Evolutionary conservation across 768 basidiomycete species (phyloP), one percentile per base, ranked within the genome.

Genomic region (Suillus weaverae): DNA sequence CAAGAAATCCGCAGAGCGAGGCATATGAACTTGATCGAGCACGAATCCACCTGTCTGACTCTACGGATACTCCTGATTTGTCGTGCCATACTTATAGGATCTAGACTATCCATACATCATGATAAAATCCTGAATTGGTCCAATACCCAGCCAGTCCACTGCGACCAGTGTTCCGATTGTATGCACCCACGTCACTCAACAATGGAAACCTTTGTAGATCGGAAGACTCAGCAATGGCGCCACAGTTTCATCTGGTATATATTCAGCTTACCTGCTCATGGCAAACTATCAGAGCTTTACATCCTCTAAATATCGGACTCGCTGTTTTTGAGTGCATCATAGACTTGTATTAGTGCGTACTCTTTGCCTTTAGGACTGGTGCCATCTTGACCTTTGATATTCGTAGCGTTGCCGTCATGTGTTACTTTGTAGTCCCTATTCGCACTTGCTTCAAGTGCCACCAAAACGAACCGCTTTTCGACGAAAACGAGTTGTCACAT

Each of bases 381-480:
- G 55, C 9, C n/a, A 36, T 22, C 36, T 8, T 56, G 4, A 38
- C 36, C 36, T n/a, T 26, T 38, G 4, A 38, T 56, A 14, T 38
- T 56, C n/a, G 13, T 33, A 43, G 20, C 66, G 66, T 62, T 11
- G 44, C 44, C n/a, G n/a, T n/a, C 26, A 75, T 75, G 74, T 75
- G 74, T 50, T 74, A 76, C 64, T 63, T 70, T 5, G 69, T 75
- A 56, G 66, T 75, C 36, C 70, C 74, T 18, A 67, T 75, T 51
- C 74, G 74, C 51, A 74, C 69, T 11, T 75, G 74, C 26, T 76
- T 71, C 4, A 73, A 76, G 61, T 75, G 74, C 48, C 67, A 38
- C 36, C 64, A 59, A 14, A 64, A 44, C 38, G 71, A 72, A 43
- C 75, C 71, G 4, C 72, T 76, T 63, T 75, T 74, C 41, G 69